phyloP scores from a whole-genome alignment of 1,284 basidiomycete species.

The Xerocomus amazonicus region DNA sequence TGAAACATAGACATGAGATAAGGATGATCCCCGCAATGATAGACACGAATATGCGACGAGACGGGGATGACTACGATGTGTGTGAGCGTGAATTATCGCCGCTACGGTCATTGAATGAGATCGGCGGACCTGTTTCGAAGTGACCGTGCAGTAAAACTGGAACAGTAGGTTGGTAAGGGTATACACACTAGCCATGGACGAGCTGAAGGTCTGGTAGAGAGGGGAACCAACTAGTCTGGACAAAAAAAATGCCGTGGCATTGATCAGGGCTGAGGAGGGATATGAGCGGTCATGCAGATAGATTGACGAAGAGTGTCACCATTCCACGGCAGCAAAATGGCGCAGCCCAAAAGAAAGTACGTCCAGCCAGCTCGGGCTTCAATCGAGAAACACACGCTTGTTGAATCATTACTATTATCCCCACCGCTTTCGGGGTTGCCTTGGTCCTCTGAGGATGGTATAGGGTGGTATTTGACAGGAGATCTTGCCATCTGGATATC shows the following conservation, averaged over 20 bases:
- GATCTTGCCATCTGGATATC: conserved; percentile 12
- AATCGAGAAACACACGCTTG: conserved; percentile 3
- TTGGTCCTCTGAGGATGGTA: conserved; percentile 22
- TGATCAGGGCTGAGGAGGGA: conserved; percentile 58
- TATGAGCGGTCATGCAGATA: neutral
- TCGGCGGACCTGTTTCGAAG: conserved; percentile 58
- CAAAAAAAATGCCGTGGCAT: conserved; percentile 72
- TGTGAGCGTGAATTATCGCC: conserved; percentile 29
- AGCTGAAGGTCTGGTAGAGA: conserved; percentile 58
- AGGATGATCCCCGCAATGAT: conserved; percentile 44
- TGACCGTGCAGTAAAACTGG: conserved; percentile 66
- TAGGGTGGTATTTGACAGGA: conserved; percentile 12
- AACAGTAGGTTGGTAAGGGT: conserved; percentile 63
- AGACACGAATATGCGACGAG: conserved; percentile 46
- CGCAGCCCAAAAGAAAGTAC: conserved; percentile 68
- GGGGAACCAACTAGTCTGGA: conserved; percentile 57
- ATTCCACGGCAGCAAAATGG: conserved; percentile 76
- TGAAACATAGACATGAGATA: conserved; percentile 53
- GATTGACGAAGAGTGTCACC: conserved; percentile 40
- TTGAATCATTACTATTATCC: neutral
- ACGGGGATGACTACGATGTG: conserved; percentile 39
- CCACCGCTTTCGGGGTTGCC: neutral
- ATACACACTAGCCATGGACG: conserved; percentile 66
- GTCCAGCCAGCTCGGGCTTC: conserved; percentile 52
- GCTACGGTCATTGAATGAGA: conserved; percentile 1